Conservation (phyloP, 331 rosid genomes). For the Stylosanthes scabra region DNA sequence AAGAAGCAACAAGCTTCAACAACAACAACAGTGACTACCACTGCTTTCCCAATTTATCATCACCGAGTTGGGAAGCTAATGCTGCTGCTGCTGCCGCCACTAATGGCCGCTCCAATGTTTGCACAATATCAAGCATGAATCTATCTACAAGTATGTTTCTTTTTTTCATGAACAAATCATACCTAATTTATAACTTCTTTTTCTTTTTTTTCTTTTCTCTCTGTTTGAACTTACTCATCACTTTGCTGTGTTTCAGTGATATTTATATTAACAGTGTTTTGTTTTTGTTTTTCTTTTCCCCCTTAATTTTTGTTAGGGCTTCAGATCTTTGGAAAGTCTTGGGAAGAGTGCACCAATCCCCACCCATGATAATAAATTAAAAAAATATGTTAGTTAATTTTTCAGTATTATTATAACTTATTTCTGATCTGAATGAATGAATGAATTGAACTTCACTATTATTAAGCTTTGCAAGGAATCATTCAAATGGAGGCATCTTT, state of each 20-base stretch:
- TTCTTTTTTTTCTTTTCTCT: not conserved
- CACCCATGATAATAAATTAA: slow-evolving; percentile 30
- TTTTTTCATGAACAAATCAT: not conserved
- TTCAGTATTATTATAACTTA: not conserved
- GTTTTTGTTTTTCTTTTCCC: slow-evolving; percentile 1
- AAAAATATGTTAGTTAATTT: not conserved
- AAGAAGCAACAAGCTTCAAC: slow-evolving; percentile 39
- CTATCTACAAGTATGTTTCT: slow-evolving; percentile 54
- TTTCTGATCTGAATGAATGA: slow-evolving; percentile 21
- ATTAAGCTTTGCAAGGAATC: slow-evolving; percentile 40
- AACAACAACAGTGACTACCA: slow-evolving; percentile 30
- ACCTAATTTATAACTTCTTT: not conserved
- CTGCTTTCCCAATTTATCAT: slow-evolving; percentile 47
- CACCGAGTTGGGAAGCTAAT: slow-evolving; percentile 67
- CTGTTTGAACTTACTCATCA: not conserved
- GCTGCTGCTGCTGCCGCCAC: slow-evolving; percentile 13
- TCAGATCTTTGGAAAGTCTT: slow-evolving; percentile 63
- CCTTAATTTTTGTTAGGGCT: slow-evolving; percentile 45
- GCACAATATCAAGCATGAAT: slow-evolving; percentile 57
- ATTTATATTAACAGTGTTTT: not conserved
- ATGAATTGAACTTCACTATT: not conserved
- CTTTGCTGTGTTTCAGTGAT: not conserved
- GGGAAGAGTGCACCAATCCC: slow-evolving; percentile 62
- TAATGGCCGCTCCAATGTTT: slow-evolving; percentile 52
- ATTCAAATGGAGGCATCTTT: slow-evolving; percentile 33